These are phyloP conservation scores for Saraca asoca DNA, from an alignment of 331 rosid species.

Conservation along the genomic window DNA sequence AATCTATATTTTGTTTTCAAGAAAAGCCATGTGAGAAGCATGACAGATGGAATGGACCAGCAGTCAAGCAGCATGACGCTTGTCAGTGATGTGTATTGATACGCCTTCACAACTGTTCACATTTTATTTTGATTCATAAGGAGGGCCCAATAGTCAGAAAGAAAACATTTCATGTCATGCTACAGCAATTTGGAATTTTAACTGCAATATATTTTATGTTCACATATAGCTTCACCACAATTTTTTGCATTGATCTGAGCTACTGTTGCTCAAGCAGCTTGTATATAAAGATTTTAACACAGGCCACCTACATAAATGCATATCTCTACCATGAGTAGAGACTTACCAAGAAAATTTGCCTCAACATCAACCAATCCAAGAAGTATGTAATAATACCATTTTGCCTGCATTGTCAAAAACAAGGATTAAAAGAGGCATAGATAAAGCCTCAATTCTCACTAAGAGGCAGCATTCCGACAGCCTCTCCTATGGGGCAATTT, in stretches of 20 bases:
- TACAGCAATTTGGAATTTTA: constrained; percentile 7
- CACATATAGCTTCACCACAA: constrained; percentile 4
- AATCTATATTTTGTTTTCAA: constrained; percentile 78
- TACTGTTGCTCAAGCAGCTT: constrained; percentile 2
- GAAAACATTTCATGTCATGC: neutral
- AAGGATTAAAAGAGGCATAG: no score
- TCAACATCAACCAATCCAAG: constrained; percentile 94
- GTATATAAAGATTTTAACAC: constrained; percentile 10
- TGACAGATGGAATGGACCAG: constrained; percentile 83
- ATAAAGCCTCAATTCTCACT: neutral
- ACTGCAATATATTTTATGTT: neutral
- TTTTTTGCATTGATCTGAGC: neutral
- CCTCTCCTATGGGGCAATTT: neutral
- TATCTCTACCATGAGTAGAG: neutral
- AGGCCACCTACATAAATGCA: neutral
- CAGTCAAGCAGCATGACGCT: constrained; percentile 90
- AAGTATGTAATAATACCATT: constrained; percentile 77
- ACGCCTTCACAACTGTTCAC: constrained; percentile 83
- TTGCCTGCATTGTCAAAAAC: constrained; percentile 55
- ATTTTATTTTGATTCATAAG: neutral
- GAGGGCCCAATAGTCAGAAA: neutral
- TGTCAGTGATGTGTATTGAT: constrained; percentile 90
- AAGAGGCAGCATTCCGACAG: constrained; percentile 6
- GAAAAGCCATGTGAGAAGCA: constrained; percentile 85
- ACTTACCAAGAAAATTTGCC: constrained; percentile 83